phyloP scores from a whole-genome alignment of 495 filamentous ascomycete species.

The Haplographium delicatum region DNA sequence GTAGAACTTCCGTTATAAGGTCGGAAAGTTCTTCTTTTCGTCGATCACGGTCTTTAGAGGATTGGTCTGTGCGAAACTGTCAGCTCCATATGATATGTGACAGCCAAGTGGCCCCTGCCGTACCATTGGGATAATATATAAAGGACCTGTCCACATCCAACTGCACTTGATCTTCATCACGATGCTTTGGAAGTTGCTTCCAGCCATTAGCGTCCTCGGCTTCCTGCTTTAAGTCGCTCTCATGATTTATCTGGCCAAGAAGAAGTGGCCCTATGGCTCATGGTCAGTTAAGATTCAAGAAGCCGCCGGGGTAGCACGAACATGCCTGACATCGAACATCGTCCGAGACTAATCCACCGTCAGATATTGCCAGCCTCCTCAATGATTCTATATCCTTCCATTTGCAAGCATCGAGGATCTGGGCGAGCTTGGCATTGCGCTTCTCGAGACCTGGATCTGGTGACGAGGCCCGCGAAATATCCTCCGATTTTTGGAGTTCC shows the following conservation, averaged over 20 bases:
- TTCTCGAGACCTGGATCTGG: background rate
- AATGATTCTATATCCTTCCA: constrained; percentile 57
- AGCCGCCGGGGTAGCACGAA: constrained; percentile 43
- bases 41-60: constrained; percentile 40
- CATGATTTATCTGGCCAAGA: constrained; percentile 46
- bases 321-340: constrained; percentile 76
- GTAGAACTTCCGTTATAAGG: constrained; percentile 70
- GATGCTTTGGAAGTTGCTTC: constrained; percentile 57
- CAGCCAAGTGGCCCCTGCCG: constrained; percentile 20
- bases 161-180: constrained; percentile 83
- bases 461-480: background rate
- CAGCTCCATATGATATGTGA: constrained; percentile 18
- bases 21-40: constrained; percentile 68
- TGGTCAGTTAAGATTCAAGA: constrained; percentile 15
- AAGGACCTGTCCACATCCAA: constrained; percentile 95
- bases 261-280: constrained; percentile 66
- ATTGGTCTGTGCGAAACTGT: constrained; percentile 28
- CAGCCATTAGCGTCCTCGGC: constrained; percentile 31
- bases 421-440: constrained; percentile 29
- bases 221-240: constrained; percentile 10
- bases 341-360: constrained; percentile 75
- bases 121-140: constrained; percentile 89
- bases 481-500: constrained; percentile 8
- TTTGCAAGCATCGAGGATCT: constrained; percentile 65
- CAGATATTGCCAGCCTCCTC: constrained; percentile 59